phyloP scores from a whole-genome alignment of 495 filamentous ascomycete genomes.

The Immersiella caudata region DNA sequence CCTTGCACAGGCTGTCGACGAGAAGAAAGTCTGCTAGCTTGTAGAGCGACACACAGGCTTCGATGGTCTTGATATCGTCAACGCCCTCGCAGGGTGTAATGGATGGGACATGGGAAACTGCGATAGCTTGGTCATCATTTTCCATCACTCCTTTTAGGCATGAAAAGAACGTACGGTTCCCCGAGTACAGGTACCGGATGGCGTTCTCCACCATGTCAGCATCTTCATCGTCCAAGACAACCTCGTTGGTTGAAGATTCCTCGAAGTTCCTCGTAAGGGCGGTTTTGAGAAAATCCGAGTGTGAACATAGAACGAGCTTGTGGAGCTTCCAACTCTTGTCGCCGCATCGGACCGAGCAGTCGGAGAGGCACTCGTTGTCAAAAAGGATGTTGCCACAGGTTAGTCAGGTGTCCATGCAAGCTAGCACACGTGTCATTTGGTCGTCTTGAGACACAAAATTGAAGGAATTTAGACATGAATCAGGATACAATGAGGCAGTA shows the following conservation, averaged over 20 bases:
- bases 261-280: background rate
- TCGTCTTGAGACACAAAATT: no score
- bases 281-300: background rate
- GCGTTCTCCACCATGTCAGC: background rate
- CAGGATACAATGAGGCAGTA: no score
- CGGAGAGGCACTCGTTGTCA: no score
- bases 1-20: background rate
- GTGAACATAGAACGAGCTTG: background rate
- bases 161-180: background rate
- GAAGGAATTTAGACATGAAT: no score
- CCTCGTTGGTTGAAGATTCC: background rate
- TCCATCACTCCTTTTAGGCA: no score
- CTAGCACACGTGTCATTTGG: no score
- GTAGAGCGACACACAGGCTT: background rate
- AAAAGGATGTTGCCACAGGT: no score
- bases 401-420: no score
- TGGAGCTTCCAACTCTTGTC: background rate
- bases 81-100: no score
- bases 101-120: no score
- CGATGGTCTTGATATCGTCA: no score
- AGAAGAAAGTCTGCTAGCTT: background rate
- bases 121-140: no score
- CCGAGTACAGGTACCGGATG: background rate
- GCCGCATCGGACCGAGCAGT: background rate
- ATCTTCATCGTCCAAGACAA: background rate